These are phyloP conservation scores for Aristolochia californica DNA, from an alignment of 164 flowering plant genomes.

Conservation along the genomic window DNA sequence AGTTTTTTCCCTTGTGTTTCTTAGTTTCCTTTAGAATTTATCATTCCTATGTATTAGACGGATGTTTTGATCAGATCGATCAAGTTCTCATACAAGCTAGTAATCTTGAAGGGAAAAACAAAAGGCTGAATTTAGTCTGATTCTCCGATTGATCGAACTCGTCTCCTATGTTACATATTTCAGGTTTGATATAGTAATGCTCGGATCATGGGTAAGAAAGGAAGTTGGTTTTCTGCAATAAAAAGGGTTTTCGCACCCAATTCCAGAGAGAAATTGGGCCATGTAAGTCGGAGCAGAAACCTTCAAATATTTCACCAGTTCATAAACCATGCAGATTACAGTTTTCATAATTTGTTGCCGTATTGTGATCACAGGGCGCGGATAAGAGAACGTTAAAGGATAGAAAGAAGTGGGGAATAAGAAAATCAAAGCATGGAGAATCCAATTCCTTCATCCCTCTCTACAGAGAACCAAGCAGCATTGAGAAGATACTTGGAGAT, in stretches of 20 bases:
- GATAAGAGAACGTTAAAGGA: slow-evolving; percentile 43
- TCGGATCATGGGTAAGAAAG: slow-evolving; percentile 62
- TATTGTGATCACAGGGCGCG: slow-evolving; percentile 32
- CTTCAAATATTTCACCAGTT: not conserved
- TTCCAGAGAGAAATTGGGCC: slow-evolving; percentile 55
- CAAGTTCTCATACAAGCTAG: too few relatives aligned
- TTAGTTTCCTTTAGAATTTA: too few relatives aligned
- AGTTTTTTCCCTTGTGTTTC: too few relatives aligned
- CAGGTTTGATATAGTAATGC: slow-evolving; percentile 19
- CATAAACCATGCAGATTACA: not conserved
- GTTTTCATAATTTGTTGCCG: not conserved
- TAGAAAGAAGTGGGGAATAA: slow-evolving; percentile 51
- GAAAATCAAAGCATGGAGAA: slow-evolving; percentile 48
- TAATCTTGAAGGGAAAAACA: too few relatives aligned
- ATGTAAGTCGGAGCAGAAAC: slow-evolving; percentile 29
- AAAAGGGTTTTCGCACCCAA: slow-evolving; percentile 59
- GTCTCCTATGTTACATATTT: too few relatives aligned
- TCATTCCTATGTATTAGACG: too few relatives aligned
- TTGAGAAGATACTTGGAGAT: slow-evolving; percentile 86
- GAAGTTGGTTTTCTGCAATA: slow-evolving; percentile 86
- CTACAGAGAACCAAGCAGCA: slow-evolving; percentile 80
- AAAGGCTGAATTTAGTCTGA: too few relatives aligned
- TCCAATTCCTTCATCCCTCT: slow-evolving; percentile 63
- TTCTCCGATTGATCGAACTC: too few relatives aligned
- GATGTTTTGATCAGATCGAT: too few relatives aligned